These are phyloP conservation scores for Chamaecyparis obtusa DNA, from an alignment of 75 land plant genomes.

Conservation along the genomic window DNA sequence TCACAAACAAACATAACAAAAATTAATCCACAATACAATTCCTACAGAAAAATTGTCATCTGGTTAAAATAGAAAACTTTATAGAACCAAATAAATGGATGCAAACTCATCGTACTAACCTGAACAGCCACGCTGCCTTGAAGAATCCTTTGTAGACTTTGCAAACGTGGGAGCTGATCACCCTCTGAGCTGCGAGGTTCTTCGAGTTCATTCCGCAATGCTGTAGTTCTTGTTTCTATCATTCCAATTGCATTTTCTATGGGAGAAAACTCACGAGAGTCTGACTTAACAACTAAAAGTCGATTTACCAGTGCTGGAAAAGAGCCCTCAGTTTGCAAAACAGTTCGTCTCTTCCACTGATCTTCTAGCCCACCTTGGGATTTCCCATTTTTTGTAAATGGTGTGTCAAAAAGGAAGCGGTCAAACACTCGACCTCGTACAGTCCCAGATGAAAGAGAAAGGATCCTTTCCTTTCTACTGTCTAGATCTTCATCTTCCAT, in stretches of 20 bases:
- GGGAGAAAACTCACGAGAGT: constrained; percentile 92
- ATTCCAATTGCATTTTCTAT: constrained; percentile 99
- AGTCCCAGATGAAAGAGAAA: constrained; percentile 72
- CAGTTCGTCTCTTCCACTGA: constrained; percentile 97
- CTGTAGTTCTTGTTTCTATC: constrained; percentile 97
- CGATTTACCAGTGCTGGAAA: constrained; percentile 97
- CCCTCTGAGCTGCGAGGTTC: constrained; percentile 96
- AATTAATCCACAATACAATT: neutral
- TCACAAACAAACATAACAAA: constrained; percentile 6
- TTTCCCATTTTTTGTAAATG: constrained; percentile 98
- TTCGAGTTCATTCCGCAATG: constrained; percentile 93
- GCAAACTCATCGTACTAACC: constrained; percentile 38
- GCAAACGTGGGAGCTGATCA: constrained; percentile 94
- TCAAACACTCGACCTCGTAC: constrained; percentile 93
- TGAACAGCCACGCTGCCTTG: constrained; percentile 99
- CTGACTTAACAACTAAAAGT: constrained; percentile 80
- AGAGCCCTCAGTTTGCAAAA: constrained; percentile 90
- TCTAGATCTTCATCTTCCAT: constrained; percentile 98
- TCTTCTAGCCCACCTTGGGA: constrained; percentile 97
- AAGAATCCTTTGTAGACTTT: constrained; percentile 92
- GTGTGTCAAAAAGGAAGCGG: constrained; percentile 95
- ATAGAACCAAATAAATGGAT: neutral
- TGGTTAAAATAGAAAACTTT: neutral
- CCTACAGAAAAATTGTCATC: neutral
- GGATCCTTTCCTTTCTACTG: constrained; percentile 82